phyloP scores from a whole-genome alignment of 139 green algal species.

The Medakamo hakoo region DNA sequence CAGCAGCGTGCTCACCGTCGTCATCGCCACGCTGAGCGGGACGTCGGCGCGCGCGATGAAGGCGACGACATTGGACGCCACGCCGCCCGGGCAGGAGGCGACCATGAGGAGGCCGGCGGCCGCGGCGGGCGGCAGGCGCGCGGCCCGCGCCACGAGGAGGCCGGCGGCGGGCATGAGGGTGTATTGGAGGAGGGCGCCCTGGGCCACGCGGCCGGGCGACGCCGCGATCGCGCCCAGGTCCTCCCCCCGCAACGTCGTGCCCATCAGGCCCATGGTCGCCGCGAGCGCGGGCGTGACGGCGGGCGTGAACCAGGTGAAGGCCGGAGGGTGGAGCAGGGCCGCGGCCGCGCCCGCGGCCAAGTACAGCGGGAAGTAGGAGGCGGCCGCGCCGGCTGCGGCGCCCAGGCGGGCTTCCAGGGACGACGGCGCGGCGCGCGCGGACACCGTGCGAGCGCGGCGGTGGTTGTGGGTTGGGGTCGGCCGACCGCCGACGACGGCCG shows the following conservation, averaged over 20 bases:
- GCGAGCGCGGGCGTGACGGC: slow-evolving; percentile 28
- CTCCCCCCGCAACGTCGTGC: slow-evolving; percentile 34
- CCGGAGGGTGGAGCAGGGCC: slow-evolving; percentile 23
- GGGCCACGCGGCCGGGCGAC: slow-evolving; percentile 21
- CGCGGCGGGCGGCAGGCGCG: slow-evolving; percentile 12
- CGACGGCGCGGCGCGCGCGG: too few species aligned
- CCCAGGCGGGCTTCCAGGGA: too few species aligned
- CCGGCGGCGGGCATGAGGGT: slow-evolving; percentile 57
- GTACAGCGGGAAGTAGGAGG: slow-evolving; percentile 49
- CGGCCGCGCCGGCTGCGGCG: too few species aligned
- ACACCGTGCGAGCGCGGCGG: too few species aligned
- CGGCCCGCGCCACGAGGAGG: slow-evolving; percentile 24
- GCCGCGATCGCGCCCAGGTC: background rate
- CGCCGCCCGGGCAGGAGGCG: slow-evolving; percentile 38
- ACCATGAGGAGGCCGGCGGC: slow-evolving; percentile 37
- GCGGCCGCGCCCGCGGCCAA: slow-evolving; percentile 23
- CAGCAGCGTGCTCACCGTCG: slow-evolving; percentile 29
- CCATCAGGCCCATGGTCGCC: slow-evolving; percentile 55
- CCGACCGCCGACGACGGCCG: too few species aligned
- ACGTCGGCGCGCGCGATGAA: slow-evolving; percentile 44
- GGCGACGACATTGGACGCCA: slow-evolving; percentile 59
- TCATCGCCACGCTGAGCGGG: slow-evolving; percentile 26
- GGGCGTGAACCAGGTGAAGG: slow-evolving; percentile 34
- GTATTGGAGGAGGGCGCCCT: slow-evolving; percentile 51
- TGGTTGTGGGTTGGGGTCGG: too few species aligned